These are phyloP conservation scores for Herpotrichia juniperi DNA, from an alignment of 2,329 filamentous ascomycete species.

Conservation along the genomic window DNA sequence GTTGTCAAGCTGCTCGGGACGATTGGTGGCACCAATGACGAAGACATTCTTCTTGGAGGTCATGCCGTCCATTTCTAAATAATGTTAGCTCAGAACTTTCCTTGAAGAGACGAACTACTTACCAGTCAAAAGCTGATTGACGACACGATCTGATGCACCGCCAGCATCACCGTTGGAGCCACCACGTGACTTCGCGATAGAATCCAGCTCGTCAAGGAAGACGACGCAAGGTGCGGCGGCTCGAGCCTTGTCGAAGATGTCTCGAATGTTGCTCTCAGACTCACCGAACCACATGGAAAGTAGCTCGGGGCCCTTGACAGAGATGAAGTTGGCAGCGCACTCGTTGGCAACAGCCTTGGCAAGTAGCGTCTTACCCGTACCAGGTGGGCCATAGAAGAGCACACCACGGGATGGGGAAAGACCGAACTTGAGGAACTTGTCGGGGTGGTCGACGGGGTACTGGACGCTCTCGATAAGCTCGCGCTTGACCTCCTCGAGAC, in stretches of 20 bases:
- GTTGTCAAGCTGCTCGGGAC: constrained; percentile 97
- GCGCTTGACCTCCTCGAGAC: constrained; percentile 97
- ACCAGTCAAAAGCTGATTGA: constrained; percentile 98
- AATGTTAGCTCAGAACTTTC: constrained; percentile 51
- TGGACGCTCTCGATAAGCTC: constrained; percentile 99
- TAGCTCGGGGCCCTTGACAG: constrained; percentile 96
- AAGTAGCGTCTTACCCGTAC: constrained; percentile 99
- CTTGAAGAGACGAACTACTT: constrained; percentile 53
- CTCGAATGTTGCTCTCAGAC: constrained; percentile 99
- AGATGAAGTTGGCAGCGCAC: constrained; percentile 99
- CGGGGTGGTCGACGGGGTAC: constrained; percentile 98
- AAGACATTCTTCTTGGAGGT: constrained; percentile 99
- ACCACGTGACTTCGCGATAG: constrained; percentile 98
- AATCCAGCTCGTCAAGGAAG: constrained; percentile 98
- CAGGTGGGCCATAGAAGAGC: constrained; percentile 96
- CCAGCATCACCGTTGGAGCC: constrained; percentile 95
- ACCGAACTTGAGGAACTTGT: constrained; percentile 99
- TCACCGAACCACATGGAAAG: constrained; percentile 99
- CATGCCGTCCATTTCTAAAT: constrained; percentile 96
- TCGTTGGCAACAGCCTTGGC: constrained; percentile 99
- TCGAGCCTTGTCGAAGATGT: constrained; percentile 99
- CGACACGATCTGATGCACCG: constrained; percentile 97
- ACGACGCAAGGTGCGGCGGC: constrained; percentile 97
- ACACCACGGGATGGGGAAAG: constrained; percentile 98
- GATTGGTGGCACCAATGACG: constrained; percentile 98